phyloP scores from a whole-genome alignment of 139 green algal species.

The Micractinium conductrix region DNA sequence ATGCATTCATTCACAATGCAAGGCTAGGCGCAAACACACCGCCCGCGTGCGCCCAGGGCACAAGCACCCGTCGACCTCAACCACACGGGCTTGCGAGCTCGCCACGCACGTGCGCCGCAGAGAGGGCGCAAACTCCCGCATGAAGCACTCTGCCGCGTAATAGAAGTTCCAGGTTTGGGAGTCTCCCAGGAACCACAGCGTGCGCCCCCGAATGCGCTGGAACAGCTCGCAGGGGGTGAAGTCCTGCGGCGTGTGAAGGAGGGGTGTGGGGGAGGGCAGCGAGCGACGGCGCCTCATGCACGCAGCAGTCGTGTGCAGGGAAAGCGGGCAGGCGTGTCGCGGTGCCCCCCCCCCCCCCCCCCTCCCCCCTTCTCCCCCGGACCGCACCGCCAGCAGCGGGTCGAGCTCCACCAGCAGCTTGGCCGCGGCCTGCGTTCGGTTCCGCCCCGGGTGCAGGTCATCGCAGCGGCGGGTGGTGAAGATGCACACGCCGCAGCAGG shows the following conservation, averaged over 20 bases:
- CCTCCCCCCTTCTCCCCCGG: no score
- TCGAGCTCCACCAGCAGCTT: not conserved
- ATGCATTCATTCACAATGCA: no score
- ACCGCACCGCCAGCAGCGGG: not conserved
- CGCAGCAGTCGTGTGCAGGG: not conserved
- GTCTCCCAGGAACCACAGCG: slow-evolving; percentile 49
- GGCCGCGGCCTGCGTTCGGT: not conserved
- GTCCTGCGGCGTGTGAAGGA: not conserved
- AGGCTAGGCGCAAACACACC: no score
- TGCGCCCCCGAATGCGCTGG: slow-evolving; percentile 42
- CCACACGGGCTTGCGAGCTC: no score
- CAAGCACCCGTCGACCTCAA: not conserved
- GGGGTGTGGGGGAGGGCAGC: not conserved
- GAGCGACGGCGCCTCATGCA: no score
- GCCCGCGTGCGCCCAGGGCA: no score
- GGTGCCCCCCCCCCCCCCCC: no score
- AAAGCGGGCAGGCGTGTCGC: not conserved
- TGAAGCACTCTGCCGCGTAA: slow-evolving; percentile 34
- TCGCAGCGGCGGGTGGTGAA: not conserved
- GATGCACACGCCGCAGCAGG: not conserved
- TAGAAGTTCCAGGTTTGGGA: slow-evolving; percentile 41
- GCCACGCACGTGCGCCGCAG: not conserved
- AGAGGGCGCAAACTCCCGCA: slow-evolving; percentile 8
- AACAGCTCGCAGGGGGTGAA: slow-evolving; percentile 53
- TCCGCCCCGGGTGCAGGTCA: not conserved